Base-by-base conservation (phyloP, 805 yeast genomes). In the Starmera dryadoides region DNA sequence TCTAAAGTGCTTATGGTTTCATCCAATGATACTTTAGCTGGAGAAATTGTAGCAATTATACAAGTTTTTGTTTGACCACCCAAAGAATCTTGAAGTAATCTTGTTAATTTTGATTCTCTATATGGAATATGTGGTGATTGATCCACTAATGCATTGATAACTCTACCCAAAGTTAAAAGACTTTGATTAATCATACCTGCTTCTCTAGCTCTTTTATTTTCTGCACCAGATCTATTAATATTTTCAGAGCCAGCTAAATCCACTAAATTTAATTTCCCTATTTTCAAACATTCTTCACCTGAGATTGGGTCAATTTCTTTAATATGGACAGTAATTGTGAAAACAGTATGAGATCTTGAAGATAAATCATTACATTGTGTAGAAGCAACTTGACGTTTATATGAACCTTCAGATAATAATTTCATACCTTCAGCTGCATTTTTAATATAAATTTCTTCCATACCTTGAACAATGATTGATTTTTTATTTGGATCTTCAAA, bases 171-270 rank as follows among this genome's bases (percentile, higher is more conserved):
- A 0, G 96, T 80, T 26, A 89, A 63, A 38, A 88, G 66, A 51
- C 93, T 81, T 58, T 86, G 94, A 59, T 88, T 88, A 34, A 89
- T 89, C 43, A 83, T 72, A 0, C 96, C 96, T 2, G 96, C 96
- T 58, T 88, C 97, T 44, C 87, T 78, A 0, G 96, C 96, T 30
- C 95, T 71, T 52, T 76, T 79, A 53, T 81, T 79, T 20, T 76
- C 74, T 0, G 96, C 95, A 2, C 97, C 97, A 0, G 95, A 83
- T 46, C 86, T 67, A 46, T 69, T 75, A 34, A 88, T 81, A 55
- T 87, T 87, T 54, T 88, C 97, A 18, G 94, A 83, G 1, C 97
- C 97, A 0, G 97, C 97, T 49, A 89, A 66, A 62, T 88, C 97
- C n/a, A 89, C 97, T 8, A 88, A 64, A 54, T 88, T 86, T 56